phyloP scores from a whole-genome alignment of 2,329 filamentous ascomycete genomes.

The Talaromyces sp. region DNA sequence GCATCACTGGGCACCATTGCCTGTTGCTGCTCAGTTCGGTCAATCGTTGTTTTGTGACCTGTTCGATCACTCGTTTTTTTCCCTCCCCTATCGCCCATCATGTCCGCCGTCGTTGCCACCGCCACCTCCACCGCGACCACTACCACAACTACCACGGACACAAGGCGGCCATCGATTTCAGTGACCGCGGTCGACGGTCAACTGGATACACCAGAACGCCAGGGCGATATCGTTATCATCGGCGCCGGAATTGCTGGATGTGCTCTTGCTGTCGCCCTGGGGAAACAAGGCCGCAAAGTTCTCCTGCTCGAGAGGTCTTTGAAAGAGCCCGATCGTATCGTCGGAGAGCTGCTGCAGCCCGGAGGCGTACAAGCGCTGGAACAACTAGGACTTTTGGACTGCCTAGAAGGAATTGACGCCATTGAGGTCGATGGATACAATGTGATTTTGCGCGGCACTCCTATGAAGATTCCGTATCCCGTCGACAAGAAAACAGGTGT shows the following conservation, averaged over 20 bases:
- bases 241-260: slow-evolving; percentile 89
- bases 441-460: slow-evolving; percentile 71
- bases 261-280: slow-evolving; percentile 75
- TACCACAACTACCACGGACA: slow-evolving; percentile 18
- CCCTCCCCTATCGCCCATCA: background rate
- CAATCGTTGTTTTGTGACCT: background rate
- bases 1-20: background rate
- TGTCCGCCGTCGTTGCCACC: slow-evolving; percentile 4
- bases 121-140: background rate
- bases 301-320: slow-evolving; percentile 82
- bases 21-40: background rate
- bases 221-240: slow-evolving; percentile 80
- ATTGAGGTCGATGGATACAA: slow-evolving; percentile 80
- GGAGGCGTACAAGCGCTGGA: slow-evolving; percentile 78
- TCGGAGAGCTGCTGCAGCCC: slow-evolving; percentile 90
- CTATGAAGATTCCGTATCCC: slow-evolving; percentile 75
- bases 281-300: slow-evolving; percentile 84
- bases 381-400: slow-evolving; percentile 72
- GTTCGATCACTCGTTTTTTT: background rate
- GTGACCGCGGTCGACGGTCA: slow-evolving; percentile 3
- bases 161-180: slow-evolving; percentile 2
- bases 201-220: slow-evolving; percentile 27
- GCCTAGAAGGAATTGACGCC: slow-evolving; percentile 83
- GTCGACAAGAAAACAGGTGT: slow-evolving; percentile 39
- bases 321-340: slow-evolving; percentile 90